phyloP scores from a whole-genome alignment of 1,284 basidiomycete genomes.

The Takashimella tepidaria region DNA sequence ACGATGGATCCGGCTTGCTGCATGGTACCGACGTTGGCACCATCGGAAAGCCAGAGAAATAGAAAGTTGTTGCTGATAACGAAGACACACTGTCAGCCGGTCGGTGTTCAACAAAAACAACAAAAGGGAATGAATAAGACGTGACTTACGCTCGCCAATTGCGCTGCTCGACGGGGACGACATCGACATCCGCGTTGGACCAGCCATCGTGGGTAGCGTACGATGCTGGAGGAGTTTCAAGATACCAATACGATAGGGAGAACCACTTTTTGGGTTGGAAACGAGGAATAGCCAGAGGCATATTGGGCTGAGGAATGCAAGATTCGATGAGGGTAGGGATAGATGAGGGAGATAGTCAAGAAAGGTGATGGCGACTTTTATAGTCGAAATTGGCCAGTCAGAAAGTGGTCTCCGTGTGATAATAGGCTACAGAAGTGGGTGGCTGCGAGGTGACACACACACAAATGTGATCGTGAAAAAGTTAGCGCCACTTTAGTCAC shows the following conservation, averaged over 20 bases:
- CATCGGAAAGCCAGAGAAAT: constrained; percentile 37
- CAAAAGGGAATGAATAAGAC: neutral
- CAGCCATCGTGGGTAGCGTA: constrained; percentile 38
- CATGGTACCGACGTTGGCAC: constrained; percentile 39
- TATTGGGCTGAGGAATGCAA: constrained; percentile 3
- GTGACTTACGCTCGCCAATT: constrained; percentile 39
- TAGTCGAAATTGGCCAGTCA: no score
- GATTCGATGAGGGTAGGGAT: neutral
- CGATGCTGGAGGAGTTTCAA: constrained; percentile 37
- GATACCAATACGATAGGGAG: constrained; percentile 30
- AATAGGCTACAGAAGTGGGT: no score
- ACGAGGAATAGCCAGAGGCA: constrained; percentile 8
- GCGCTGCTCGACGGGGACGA: constrained; percentile 33
- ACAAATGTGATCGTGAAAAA: neutral
- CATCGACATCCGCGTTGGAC: constrained; percentile 40
- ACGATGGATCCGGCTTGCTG: constrained; percentile 34
- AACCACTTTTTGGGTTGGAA: constrained; percentile 30
- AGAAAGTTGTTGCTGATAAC: constrained; percentile 35
- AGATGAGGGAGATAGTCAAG: neutral
- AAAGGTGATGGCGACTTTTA: no score
- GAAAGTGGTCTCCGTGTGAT: neutral
- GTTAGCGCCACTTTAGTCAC: neutral
- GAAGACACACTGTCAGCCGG: no score
- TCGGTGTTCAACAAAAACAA: neutral
- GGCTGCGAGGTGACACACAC: neutral